Base-by-base conservation (phyloP, 257 asterid species). In the Orobanche coerulescens region DNA sequence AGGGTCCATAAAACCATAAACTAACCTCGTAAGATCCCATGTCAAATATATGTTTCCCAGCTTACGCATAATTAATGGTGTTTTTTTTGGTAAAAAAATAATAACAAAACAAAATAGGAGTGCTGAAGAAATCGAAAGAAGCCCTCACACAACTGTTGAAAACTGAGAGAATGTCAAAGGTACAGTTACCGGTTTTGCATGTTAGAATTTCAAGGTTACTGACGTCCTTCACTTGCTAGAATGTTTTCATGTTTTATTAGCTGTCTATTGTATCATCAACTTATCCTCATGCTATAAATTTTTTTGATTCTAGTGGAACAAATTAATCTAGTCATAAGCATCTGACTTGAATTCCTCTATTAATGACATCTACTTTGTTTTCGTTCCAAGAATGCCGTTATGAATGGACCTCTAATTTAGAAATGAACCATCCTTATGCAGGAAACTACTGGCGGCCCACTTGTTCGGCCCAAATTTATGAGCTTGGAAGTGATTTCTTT, bases 51-150 rank as follows among this genome's bases (percentile, higher is more conserved):
- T 47, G 54, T 46, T 67, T 67, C 43, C 55, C 43, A 62, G 51
- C 48, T 58, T 62, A 19, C 20, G 5, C 15, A 26, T 44, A 15
- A 6, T 44, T 47, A 66, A 55, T 56, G 53, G 25, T n/a, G n/a
- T n/a, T n/a, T n/a, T n/a, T n/a, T n/a, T n/a, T n/a, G n/a, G n/a
- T n/a, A n/a, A n/a, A n/a, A n/a, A n/a, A n/a, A n/a, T n/a, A n/a
- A n/a, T n/a, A n/a, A n/a, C n/a, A n/a, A n/a, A n/a, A n/a, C n/a
- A n/a, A n/a, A n/a, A n/a, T 67, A 89, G 98, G 98, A 63, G 86
- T 93, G 68, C 77, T 86, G 69, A 86, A 93, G 71, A 83, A 75
- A 63, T 72, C 86, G 68, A 79, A 89, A 75, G 90, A 82, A 57
- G 79, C 83, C 65, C 82, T 87, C 58, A 51, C 57, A 16, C 65